These are phyloP conservation scores for Bretziella fagacearum DNA, from an alignment of 2,329 filamentous ascomycete genomes.

Conservation along the genomic window DNA sequence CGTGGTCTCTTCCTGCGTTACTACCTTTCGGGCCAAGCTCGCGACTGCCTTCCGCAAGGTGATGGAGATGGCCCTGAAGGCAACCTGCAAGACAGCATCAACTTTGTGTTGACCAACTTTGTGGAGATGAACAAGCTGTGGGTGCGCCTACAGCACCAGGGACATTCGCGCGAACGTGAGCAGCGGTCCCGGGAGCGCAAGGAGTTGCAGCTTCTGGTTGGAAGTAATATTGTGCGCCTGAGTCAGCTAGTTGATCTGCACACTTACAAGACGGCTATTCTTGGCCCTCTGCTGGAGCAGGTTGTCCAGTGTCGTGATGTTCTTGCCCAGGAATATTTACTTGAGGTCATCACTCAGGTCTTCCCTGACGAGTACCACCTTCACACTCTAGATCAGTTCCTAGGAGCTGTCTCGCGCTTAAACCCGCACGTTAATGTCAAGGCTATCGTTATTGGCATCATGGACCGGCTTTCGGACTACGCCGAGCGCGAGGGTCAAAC, in stretches of 20 bases:
- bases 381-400: conserved; percentile 86
- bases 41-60: conserved; percentile 70
- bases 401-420: conserved; percentile 78
- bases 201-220: conserved; percentile 86
- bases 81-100: conserved; percentile 92
- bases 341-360: conserved; percentile 97
- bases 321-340: conserved; percentile 85
- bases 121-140: conserved; percentile 99
- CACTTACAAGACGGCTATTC: conserved; percentile 77
- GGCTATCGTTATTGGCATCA: conserved; percentile 90
- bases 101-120: conserved; percentile 95
- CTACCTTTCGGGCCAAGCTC: conserved; percentile 86
- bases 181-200: conserved; percentile 86
- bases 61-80: conserved; percentile 83
- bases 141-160: conserved; percentile 94
- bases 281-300: conserved; percentile 81
- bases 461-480: conserved; percentile 90
- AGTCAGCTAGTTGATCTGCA: conserved; percentile 93
- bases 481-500: conserved; percentile 68
- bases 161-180: conserved; percentile 86
- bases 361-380: conserved; percentile 98
- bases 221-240: conserved; percentile 85
- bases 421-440: conserved; percentile 98
- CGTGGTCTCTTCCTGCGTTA: conserved; percentile 90
- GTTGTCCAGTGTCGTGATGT: conserved; percentile 97